Evolutionary conservation across 768 basidiomycete species (phyloP).

Genomic region (Pleurotus ostreatus): DNA sequence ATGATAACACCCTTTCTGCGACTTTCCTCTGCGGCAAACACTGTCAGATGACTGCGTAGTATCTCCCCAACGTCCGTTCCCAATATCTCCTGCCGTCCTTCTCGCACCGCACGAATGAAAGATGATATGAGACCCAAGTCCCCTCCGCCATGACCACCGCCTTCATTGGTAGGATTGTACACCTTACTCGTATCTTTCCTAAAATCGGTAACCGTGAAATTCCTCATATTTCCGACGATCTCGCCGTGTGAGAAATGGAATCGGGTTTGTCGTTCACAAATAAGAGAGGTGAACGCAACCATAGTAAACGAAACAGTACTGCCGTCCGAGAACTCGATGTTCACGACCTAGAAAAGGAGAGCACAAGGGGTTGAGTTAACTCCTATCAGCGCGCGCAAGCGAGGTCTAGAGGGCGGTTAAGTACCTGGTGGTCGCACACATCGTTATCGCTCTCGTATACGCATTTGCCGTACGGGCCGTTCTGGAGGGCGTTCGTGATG

Average conservation of each 20-base stretch:
- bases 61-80: constrained; percentile 68
- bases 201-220: constrained; percentile 77
- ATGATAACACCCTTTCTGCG: constrained; percentile 66
- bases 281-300: constrained; percentile 76
- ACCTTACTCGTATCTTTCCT: constrained; percentile 36
- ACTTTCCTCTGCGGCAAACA: constrained; percentile 85
- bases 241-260: constrained; percentile 87
- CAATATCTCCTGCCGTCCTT: constrained; percentile 56
- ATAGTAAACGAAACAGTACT: constrained; percentile 85
- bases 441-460: constrained; percentile 85
- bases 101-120: constrained; percentile 74
- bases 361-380: background rate
- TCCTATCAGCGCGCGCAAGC: too few relatives aligned
- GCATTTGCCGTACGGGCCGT: constrained; percentile 74
- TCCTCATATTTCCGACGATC: constrained; percentile 81
- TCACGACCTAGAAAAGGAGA: constrained; percentile 52
- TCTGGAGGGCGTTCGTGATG: constrained; percentile 64
- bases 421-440: constrained; percentile 78
- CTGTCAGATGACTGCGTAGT: constrained; percentile 74
- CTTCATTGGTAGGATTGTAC: constrained; percentile 49
- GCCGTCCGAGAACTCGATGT: constrained; percentile 80
- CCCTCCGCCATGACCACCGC: constrained; percentile 81
- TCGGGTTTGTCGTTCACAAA: constrained; percentile 81
- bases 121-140: constrained; percentile 71
- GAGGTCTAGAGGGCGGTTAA: background rate